Percentiles rank a stretch among this genome's conserved stretches.
These are phyloP conservation scores for Pythium chondricola DNA, from an alignment of 352 stramenopile genomes.

Conservation along the genomic window DNA sequence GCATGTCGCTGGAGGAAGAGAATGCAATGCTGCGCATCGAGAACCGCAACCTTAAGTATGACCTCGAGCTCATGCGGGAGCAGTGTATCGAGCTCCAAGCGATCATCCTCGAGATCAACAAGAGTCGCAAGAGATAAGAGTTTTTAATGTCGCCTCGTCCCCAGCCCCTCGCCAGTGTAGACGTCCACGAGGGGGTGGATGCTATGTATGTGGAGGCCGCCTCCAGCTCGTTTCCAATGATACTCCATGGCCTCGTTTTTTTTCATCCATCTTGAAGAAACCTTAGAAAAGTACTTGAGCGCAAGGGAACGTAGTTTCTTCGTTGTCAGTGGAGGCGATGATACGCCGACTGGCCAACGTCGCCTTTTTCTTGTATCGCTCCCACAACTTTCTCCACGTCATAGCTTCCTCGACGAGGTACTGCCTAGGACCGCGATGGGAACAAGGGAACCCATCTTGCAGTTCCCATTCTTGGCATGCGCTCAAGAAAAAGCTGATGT, in stretches of 20 bases:
- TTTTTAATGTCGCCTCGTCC: no score
- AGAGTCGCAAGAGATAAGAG: constrained; percentile 79
- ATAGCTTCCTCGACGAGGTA: neutral
- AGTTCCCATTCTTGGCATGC: no score
- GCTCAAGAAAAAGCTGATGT: no score
- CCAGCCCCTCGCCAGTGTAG: no score
- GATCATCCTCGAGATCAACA: constrained; percentile 89
- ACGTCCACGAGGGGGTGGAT: no score
- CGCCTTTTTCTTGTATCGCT: no score
- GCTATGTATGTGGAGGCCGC: no score
- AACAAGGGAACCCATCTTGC: neutral
- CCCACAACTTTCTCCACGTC: neutral
- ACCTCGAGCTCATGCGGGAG: constrained; percentile 84
- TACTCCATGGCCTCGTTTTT: no score
- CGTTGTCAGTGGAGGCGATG: neutral
- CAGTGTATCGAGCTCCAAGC: constrained; percentile 84
- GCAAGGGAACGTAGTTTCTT: neutral
- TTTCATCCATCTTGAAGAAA: no score
- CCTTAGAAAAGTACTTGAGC: neutral
- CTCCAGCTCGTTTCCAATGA: no score
- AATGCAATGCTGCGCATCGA: constrained; percentile 85
- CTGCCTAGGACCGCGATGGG: neutral
- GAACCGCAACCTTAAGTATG: constrained; percentile 85
- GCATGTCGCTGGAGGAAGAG: constrained; percentile 74
- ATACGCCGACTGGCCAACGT: neutral